Percentiles rank a stretch among this genome's conserved stretches.
phyloP scores from a whole-genome alignment of 495 filamentous ascomycete genomes.

The Paragyromitra xinjiangensis region DNA sequence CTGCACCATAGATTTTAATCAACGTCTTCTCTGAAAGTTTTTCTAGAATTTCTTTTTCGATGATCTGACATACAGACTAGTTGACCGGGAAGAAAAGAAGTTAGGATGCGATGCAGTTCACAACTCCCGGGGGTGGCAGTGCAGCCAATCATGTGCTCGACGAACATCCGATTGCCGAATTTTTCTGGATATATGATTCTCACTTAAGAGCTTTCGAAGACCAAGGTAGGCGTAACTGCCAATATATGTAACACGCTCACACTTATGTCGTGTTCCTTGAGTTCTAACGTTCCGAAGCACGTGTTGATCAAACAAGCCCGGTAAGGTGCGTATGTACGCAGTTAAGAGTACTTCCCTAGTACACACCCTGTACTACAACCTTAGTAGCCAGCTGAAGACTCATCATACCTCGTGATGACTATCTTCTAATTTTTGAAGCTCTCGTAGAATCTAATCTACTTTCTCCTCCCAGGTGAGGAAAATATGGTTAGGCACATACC shows the following conservation, averaged over 20 bases:
- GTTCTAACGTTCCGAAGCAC: conserved; percentile 44
- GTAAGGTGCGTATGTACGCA: conserved; percentile 29
- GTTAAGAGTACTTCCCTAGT: conserved; percentile 11
- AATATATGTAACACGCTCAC: conserved; percentile 15
- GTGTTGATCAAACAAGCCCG: conserved; percentile 27
- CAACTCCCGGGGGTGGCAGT: conserved; percentile 43
- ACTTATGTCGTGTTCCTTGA: conserved; percentile 25
- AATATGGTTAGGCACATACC: conserved; percentile 5
- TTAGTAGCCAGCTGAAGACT: conserved; percentile 38
- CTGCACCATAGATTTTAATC: conserved; percentile 16
- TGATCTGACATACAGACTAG: conserved; percentile 45
- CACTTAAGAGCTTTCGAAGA: conserved; percentile 12
- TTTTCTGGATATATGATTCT: conserved; percentile 36
- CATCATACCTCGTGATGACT: conserved; percentile 32
- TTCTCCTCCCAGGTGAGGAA: neutral
- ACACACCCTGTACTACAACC: conserved; percentile 27
- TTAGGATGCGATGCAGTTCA: conserved; percentile 40
- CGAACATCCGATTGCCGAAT: conserved; percentile 37
- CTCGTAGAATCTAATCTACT: conserved; percentile 10
- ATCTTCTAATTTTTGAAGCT: conserved; percentile 15
- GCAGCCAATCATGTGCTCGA: conserved; percentile 13
- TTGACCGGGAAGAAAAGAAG: conserved; percentile 29
- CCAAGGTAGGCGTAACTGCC: conserved; percentile 2
- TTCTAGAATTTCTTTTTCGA: conserved; percentile 29
- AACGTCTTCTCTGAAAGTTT: conserved; percentile 28